Evolutionary conservation across 192 early-diverging fungal genomes (phyloP), one percentile per base, ranked within the genome.

Genomic region (Diversispora eburnea): DNA sequence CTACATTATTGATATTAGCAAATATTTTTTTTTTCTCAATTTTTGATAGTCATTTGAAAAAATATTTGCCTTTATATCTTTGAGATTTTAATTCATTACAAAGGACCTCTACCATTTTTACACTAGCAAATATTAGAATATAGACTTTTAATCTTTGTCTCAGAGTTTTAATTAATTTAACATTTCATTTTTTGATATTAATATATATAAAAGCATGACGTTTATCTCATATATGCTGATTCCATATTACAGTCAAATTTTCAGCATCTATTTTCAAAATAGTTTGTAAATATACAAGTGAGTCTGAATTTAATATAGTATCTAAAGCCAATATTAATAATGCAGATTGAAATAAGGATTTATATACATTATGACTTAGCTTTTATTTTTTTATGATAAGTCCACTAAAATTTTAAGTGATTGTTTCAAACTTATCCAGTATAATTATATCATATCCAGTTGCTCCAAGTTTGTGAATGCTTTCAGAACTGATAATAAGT

Each of bases 401-500:
- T 54, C 51, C 25, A 22, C 67, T 68, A 68, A 68, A 68, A 39
- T 68, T 68, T 8, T 68, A 48, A 22, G 49, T 68, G n/a, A 67
- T 67, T 0, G 66, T 75, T 59, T 67, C 59, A 48, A 67, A 56
- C 43, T 75, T 56, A 48, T 65, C 65, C 39, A 65, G 41, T 55
- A 67, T 51, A 67, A 67, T 67, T 19, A 67, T 19, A 51, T 67
- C 49, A 67, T 67, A 67, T 7, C 66, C 66, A 67, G 66, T 51
- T 48, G 66, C 45, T 51, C 25, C 66, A 67, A 67, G 45, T 51
- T 67, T 67, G 66, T 67, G 25, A 43, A 63, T 39, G 43, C 61
- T 63, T 43, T 63, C 61, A 0, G 66, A 48, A 51, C 66, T 67
- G 48, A 67, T 67, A 51, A 67, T 67, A 5, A 67, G 66, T 48